Evolutionary conservation across 2,329 filamentous ascomycete species (phyloP).

Genomic region (Capronia coronata): DNA sequence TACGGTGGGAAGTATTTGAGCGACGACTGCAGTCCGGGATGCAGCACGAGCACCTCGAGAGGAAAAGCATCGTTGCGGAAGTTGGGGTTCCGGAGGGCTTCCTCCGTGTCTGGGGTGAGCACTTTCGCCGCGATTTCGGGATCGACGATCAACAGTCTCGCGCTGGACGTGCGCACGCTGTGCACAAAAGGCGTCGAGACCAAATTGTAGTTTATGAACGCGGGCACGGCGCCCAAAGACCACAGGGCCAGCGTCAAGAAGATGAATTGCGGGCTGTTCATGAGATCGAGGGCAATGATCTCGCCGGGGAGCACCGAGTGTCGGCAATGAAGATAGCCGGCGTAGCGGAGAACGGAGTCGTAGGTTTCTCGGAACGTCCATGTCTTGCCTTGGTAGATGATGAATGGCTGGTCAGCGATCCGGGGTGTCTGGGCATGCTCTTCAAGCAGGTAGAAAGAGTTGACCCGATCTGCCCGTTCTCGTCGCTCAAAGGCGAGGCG

Average conservation of each 20-base stretch:
- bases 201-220: constrained; percentile 81
- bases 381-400: constrained; percentile 61
- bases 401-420: constrained; percentile 45
- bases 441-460: constrained; percentile 70
- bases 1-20: constrained; percentile 36
- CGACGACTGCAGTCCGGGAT: constrained; percentile 49
- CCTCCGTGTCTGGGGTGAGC: constrained; percentile 38
- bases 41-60: constrained; percentile 58
- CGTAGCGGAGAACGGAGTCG: constrained; percentile 63
- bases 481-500: constrained; percentile 38
- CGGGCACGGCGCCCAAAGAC: constrained; percentile 74
- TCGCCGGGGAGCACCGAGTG: constrained; percentile 62
- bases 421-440: constrained; percentile 54
- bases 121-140: constrained; percentile 52
- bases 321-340: constrained; percentile 63
- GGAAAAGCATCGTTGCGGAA: constrained; percentile 36
- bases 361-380: constrained; percentile 76
- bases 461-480: constrained; percentile 56
- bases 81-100: constrained; percentile 36
- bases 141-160: constrained; percentile 65
- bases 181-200: constrained; percentile 64
- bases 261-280: constrained; percentile 72
- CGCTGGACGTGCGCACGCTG: constrained; percentile 62
- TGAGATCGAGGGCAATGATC: constrained; percentile 72
- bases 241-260: constrained; percentile 72